These are phyloP conservation scores for Rhododendron vialii DNA, from an alignment of 148 eudicot genomes.

Conservation along the genomic window DNA sequence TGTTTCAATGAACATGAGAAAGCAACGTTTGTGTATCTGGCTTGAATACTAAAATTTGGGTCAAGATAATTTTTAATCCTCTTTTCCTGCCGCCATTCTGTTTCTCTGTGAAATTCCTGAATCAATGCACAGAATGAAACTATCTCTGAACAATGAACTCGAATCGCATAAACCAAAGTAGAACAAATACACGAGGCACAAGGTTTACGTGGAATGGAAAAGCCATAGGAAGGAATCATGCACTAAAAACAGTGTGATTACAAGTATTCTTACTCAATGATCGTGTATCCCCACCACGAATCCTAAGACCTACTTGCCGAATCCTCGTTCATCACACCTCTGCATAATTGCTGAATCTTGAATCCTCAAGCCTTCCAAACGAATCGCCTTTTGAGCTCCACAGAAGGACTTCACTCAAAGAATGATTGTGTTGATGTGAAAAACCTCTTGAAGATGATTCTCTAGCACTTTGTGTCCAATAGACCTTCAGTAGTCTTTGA, in stretches of 20 bases:
- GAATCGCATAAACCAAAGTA: not conserved
- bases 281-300: not conserved
- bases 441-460: not conserved
- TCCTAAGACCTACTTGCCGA: not conserved
- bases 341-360: not conserved
- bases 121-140: not conserved
- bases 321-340: not conserved
- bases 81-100: not conserved
- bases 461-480: not conserved
- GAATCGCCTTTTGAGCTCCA: not conserved
- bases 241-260: not conserved
- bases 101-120: not conserved
- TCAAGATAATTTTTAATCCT: not conserved
- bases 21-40: not conserved
- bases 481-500: not conserved
- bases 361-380: not conserved
- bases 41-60: not conserved
- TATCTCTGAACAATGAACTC: not conserved
- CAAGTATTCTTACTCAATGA: not conserved
- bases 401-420: not conserved
- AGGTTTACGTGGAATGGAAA: not conserved
- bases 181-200: not conserved
- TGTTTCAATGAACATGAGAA: slow-evolving; percentile 5
- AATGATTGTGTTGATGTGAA: not conserved
- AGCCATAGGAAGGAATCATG: not conserved